Evolutionary conservation across 768 basidiomycete species (phyloP), one percentile per base, ranked within the genome.

Genomic region (Pleurotus tuoliensis): DNA sequence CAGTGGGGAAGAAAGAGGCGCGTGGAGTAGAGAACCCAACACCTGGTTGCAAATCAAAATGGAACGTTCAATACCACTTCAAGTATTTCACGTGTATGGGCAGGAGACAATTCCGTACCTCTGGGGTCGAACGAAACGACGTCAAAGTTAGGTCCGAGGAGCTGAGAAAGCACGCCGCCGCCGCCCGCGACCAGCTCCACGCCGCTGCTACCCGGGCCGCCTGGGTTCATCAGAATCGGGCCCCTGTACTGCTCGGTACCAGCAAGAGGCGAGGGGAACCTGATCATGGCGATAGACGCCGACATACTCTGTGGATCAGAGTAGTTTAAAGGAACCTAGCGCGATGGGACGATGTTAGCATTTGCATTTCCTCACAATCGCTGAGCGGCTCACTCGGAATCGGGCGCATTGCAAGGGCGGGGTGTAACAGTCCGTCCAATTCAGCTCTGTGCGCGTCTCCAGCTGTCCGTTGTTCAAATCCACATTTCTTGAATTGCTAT

Each of bases 251-350:
- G 59, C 4, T 63, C 58, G 1, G 48, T 39, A 1, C 66, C 60
- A 1, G 56, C 37, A 34, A 75, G 55, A 2, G 67, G 54, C 6
- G 78, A 70, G 2, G 75, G 74, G 37, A 71, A 66, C 18, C 76
- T 71, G 16, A 73, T 69, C 5, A 80, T 55, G 0, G 78, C 80
- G 30, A 81, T 75, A 20, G 65, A 64, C 1, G 74, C 77, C 53
- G 68, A 67, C 13, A 59, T 65, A 9, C 72, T 73, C 13, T 63
- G 37, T 3, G 76, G 73, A 5, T 75, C 67, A 1, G 72, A 72
- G 52, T 82, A 74, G 57, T 81, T 71, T 38, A 80, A 60, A n/a
- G 78, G 78, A 13, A 79, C 77, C 78, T 81, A 34, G 12, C 6
- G 34, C 3, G n/a, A 22, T 30, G 52, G 20, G 8, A 37, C 15